A percentile compares a stretch with the other conserved stretches of the same genome.
These are phyloP conservation scores for Pseudogymnoascus sp. DNA, from an alignment of 2,329 filamentous ascomycete genomes.

Conservation along the genomic window DNA sequence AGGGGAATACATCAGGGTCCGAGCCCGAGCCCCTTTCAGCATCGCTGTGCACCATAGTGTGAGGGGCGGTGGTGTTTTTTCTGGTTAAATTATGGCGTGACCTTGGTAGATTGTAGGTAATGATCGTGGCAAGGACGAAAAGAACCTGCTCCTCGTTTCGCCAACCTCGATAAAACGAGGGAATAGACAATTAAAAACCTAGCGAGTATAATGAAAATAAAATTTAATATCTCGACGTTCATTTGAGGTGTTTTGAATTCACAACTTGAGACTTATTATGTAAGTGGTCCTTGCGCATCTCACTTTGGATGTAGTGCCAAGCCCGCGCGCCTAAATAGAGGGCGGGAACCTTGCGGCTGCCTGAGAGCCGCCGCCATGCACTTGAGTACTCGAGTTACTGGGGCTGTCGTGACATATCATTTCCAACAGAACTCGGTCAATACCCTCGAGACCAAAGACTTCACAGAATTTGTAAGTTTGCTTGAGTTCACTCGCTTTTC, in stretches of 20 bases:
- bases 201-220: neutral
- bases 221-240: neutral
- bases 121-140: neutral
- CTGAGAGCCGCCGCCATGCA: conserved; percentile 3
- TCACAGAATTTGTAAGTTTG: neutral
- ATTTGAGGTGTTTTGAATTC: neutral
- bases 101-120: neutral
- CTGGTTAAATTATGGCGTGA: neutral
- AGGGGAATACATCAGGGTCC: conserved; percentile 44
- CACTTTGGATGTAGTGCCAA: neutral
- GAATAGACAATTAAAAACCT: neutral
- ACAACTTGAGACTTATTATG: neutral
- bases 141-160: neutral
- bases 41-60: neutral
- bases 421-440: conserved; percentile 4
- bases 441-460: neutral
- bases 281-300: neutral
- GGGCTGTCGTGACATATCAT: conserved; percentile 4
- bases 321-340: conserved; percentile 1
- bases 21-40: neutral
- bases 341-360: conserved; percentile 1
- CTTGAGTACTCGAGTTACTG: neutral
- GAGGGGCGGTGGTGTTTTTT: neutral
- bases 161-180: neutral
- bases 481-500: neutral